A percentile compares a stretch with the other conserved stretches of the same genome.
phyloP scores from a whole-genome alignment of 305 asterid genomes.

The Fraxinus nigra region DNA sequence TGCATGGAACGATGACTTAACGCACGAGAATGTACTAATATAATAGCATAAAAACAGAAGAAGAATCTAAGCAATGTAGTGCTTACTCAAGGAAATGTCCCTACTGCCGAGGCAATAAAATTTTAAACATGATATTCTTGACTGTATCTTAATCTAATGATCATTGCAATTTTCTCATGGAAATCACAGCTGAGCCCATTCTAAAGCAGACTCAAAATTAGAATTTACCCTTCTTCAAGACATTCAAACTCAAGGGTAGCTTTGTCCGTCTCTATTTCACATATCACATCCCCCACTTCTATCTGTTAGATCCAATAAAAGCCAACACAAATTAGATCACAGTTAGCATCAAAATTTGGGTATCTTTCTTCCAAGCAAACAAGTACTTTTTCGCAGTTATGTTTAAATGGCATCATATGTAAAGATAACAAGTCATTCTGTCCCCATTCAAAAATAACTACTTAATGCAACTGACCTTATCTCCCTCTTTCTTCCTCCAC shows the following conservation, averaged over 20 bases:
- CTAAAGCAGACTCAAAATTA: slow-evolving; percentile 25
- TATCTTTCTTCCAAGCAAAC: slow-evolving; percentile 16
- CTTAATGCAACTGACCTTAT: slow-evolving; percentile 66
- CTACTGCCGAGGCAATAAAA: slow-evolving; percentile 10
- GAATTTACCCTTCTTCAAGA: slow-evolving; percentile 89
- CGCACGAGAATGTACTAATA: neutral
- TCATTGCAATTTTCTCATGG: slow-evolving; percentile 7
- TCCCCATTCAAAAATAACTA: slow-evolving; percentile 13
- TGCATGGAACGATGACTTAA: neutral
- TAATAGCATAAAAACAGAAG: slow-evolving; percentile 1
- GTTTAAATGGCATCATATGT: neutral
- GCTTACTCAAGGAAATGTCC: slow-evolving; percentile 10
- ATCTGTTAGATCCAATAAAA: slow-evolving; percentile 55
- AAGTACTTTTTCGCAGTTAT: slow-evolving; percentile 18
- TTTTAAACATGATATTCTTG: slow-evolving; percentile 1
- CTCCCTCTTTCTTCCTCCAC: slow-evolving; percentile 98
- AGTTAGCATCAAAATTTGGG: slow-evolving; percentile 9
- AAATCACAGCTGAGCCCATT: slow-evolving; percentile 9
- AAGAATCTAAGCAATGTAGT: slow-evolving; percentile 2
- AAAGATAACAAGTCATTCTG: neutral
- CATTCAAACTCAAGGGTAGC: slow-evolving; percentile 95
- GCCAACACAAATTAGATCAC: slow-evolving; percentile 22
- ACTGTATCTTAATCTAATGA: neutral
- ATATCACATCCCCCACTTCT: slow-evolving; percentile 85
- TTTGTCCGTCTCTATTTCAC: slow-evolving; percentile 97